phyloP scores from a whole-genome alignment of 2,329 filamentous ascomycete genomes.

The Juglanconis sp. region DNA sequence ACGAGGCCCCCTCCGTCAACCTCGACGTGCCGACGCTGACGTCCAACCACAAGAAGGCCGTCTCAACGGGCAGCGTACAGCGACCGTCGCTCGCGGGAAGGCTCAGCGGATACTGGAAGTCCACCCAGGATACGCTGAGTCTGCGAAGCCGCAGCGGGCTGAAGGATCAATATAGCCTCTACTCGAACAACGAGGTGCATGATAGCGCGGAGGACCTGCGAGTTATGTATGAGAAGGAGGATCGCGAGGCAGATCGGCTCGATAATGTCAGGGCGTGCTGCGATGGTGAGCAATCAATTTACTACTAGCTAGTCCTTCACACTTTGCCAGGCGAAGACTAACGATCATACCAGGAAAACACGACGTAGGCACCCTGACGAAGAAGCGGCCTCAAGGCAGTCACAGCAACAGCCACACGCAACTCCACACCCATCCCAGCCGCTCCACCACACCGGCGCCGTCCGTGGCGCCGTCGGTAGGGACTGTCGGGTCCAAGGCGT shows the following conservation, averaged over 20 bases:
- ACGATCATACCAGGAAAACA: slow-evolving; percentile 59
- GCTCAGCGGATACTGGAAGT: slow-evolving; percentile 59
- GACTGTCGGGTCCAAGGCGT: slow-evolving; percentile 25
- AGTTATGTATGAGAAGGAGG: slow-evolving; percentile 73
- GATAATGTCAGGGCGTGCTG: slow-evolving; percentile 98
- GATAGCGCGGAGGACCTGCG: slow-evolving; percentile 83
- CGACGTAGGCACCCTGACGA: slow-evolving; percentile 62
- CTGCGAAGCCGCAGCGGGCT: slow-evolving; percentile 49
- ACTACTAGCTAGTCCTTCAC: background rate
- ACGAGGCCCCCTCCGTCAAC: slow-evolving; percentile 54
- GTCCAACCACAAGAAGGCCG: slow-evolving; percentile 40
- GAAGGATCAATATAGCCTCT: slow-evolving; percentile 40
- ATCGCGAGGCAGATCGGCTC: slow-evolving; percentile 72
- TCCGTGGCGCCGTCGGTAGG: slow-evolving; percentile 14
- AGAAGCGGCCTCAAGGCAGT: slow-evolving; percentile 43
- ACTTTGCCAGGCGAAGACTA: background rate
- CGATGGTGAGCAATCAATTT: slow-evolving; percentile 69
- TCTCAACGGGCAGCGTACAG: slow-evolving; percentile 13
- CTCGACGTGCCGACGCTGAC: slow-evolving; percentile 57
- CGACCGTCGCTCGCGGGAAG: slow-evolving; percentile 34
- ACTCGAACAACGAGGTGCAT: slow-evolving; percentile 56
- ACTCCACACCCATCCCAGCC: slow-evolving; percentile 16
- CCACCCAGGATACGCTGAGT: slow-evolving; percentile 49
- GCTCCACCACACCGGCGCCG: slow-evolving; percentile 11
- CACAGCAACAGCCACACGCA: slow-evolving; percentile 30